These are phyloP conservation scores for Ramalina peruviana DNA, from an alignment of 495 filamentous ascomycete species.

Conservation along the genomic window DNA sequence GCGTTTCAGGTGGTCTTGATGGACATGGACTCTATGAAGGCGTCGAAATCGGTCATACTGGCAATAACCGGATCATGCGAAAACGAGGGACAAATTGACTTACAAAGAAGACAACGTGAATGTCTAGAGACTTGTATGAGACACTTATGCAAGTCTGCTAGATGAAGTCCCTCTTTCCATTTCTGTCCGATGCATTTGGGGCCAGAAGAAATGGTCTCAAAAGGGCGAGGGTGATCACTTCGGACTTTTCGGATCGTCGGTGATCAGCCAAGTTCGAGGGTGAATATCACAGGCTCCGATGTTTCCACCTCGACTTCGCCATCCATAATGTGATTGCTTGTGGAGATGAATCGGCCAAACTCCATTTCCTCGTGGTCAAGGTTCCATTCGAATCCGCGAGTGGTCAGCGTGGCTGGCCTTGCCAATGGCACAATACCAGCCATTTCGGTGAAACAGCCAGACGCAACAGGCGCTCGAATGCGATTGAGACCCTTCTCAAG, in stretches of 20 bases:
- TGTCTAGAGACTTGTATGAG: background rate
- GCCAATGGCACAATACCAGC: slow-evolving; percentile 77
- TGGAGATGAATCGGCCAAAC: slow-evolving; percentile 77
- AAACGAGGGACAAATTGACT: no score
- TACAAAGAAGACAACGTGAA: no score
- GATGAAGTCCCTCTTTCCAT: background rate
- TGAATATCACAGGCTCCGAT: slow-evolving; percentile 64
- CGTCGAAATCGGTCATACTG: no score
- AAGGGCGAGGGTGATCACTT: no score
- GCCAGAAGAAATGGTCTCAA: no score
- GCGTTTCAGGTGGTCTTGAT: background rate
- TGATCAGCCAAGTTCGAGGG: slow-evolving; percentile 46
- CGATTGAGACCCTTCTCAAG: slow-evolving; percentile 51
- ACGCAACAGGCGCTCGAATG: slow-evolving; percentile 42
- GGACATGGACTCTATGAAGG: no score
- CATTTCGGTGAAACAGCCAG: slow-evolving; percentile 40
- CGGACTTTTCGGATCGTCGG: background rate
- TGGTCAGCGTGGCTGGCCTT: slow-evolving; percentile 57
- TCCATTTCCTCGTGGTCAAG: slow-evolving; percentile 63
- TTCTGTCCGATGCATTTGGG: no score
- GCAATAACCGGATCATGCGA: no score
- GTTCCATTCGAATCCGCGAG: slow-evolving; percentile 79
- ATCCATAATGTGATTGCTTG: slow-evolving; percentile 71
- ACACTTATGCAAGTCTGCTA: background rate
- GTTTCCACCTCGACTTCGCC: slow-evolving; percentile 47